Base-by-base conservation (phyloP, 148 eudicot genomes). In the Camellia sinensis region DNA sequence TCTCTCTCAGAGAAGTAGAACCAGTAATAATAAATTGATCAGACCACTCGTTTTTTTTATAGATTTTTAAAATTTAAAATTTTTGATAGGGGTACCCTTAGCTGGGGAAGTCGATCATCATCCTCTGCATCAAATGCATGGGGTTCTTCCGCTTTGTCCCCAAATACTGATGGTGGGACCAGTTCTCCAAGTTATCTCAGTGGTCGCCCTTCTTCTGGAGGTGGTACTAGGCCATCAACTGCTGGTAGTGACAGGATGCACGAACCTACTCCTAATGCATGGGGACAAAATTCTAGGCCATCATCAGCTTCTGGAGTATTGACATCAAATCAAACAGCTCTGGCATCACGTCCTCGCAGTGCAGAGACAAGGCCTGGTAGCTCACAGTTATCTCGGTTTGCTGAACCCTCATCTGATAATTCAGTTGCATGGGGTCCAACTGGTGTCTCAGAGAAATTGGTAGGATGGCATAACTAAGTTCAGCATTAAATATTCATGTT, bases 311-410 rank as follows among this genome's bases (percentile, higher is more conserved):
- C 98, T 71, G 98, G 95, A 80, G 79, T 81, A 54, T 85, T 89
- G 87, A 78, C 90, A 43, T 88, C 97, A 82, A 92, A 87, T 84
- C 88, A 89, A 79, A 59, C 92, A 67, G 84, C 93, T 44, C 80
- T 85, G 81, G 45, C 94, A 11, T 81, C 87, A 64, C 97, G 98
- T 67, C 99, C 99, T 71, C 90, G 82, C 76, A 97, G 97, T 85
- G 99, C 98, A 73, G 99, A 97, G 57, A 90, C 91, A 76, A 90
- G 99, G 80, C 97, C 99, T 73, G 90, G 91, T 82, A 97, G 99
- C 84, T 92, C 99, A 19, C 99, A 92, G 59, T 84, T 94, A 71
- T 94, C 98, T 44, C 88, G 98, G 53, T 94, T 97, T 92, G 99
- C 98, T 46, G 99, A 92, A 82, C 83, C 91, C 82, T 74, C 88